Percentiles rank a stretch among this genome's conserved stretches.
Evolutionary conservation across 345 rosid genomes (phyloP).

Genomic region (Gossypium longicalyx): DNA sequence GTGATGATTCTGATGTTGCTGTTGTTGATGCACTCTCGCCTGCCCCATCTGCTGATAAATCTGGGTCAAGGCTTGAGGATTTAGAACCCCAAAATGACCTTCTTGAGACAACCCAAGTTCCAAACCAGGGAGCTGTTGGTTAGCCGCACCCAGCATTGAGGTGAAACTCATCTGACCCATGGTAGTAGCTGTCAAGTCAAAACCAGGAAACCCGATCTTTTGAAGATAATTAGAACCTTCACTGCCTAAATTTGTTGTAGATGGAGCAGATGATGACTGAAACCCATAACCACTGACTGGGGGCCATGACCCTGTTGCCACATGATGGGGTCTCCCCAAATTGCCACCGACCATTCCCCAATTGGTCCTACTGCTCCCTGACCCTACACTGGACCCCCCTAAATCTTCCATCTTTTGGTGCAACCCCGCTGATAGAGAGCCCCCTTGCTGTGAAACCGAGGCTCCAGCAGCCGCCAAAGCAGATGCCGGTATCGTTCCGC

Average conservation of each 20-base stretch:
- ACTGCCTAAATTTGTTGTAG: neutral
- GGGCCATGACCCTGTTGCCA: neutral
- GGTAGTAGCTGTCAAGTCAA: neutral
- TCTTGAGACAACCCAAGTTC: slow-evolving; percentile 3
- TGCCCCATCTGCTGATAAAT: slow-evolving; percentile 7
- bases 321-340: slow-evolving; percentile 48
- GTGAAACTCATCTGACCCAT: slow-evolving; percentile 5
- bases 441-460: slow-evolving; percentile 61
- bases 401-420: slow-evolving; percentile 36
- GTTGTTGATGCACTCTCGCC: slow-evolving; percentile 33
- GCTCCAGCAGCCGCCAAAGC: slow-evolving; percentile 46
- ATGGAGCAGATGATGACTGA: slow-evolving; percentile 2
- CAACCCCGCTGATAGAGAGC: slow-evolving; percentile 58
- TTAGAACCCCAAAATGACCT: neutral
- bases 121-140: slow-evolving; percentile 8
- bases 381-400: slow-evolving; percentile 45
- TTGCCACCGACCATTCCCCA: slow-evolving; percentile 63
- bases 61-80: neutral
- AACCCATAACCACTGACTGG: neutral
- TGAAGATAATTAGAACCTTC: neutral
- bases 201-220: neutral
- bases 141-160: neutral
- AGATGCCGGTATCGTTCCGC: slow-evolving; percentile 2
- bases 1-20: slow-evolving; percentile 13
- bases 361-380: slow-evolving; percentile 46